These are phyloP conservation scores for Plectosphaerella plurivora DNA, from an alignment of 2,329 filamentous ascomycete species.

Conservation along the genomic window DNA sequence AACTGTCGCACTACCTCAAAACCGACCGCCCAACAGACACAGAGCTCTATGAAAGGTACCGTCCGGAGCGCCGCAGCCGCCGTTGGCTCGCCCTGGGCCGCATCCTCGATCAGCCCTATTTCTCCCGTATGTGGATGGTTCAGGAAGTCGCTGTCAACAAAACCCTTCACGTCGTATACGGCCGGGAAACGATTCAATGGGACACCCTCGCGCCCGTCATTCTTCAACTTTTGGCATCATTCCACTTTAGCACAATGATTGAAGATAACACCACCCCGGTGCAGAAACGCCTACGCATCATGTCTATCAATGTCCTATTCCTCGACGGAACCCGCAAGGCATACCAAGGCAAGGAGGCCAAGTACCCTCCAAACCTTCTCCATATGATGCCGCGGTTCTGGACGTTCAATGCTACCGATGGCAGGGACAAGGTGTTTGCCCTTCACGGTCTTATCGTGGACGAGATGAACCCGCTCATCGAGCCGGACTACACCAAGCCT, in stretches of 20 bases:
- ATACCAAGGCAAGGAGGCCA: not conserved
- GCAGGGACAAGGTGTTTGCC: not conserved
- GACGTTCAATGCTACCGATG: not conserved
- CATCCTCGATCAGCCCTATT: conserved; percentile 12
- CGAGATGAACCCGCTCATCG: not conserved
- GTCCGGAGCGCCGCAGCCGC: conserved; percentile 6
- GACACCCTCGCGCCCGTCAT: not conserved
- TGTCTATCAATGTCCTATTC: not conserved
- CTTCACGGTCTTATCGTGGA: not conserved
- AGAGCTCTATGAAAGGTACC: conserved; percentile 11
- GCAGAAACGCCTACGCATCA: not conserved
- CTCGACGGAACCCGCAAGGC: not conserved
- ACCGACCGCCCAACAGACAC: not conserved
- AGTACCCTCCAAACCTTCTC: not conserved
- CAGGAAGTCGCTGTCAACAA: conserved; percentile 19
- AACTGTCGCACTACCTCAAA: not conserved
- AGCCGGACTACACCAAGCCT: not conserved
- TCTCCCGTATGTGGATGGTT: conserved; percentile 21
- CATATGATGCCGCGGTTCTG: not conserved
- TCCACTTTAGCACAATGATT: not conserved
- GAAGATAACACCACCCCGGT: not conserved
- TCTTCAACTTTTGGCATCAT: not conserved
- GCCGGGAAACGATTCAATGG: not conserved
- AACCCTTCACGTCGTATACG: not conserved
- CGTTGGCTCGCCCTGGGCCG: not conserved